Conservation (phyloP, 257 asterid species). For the Ehretia macrophylla region DNA sequence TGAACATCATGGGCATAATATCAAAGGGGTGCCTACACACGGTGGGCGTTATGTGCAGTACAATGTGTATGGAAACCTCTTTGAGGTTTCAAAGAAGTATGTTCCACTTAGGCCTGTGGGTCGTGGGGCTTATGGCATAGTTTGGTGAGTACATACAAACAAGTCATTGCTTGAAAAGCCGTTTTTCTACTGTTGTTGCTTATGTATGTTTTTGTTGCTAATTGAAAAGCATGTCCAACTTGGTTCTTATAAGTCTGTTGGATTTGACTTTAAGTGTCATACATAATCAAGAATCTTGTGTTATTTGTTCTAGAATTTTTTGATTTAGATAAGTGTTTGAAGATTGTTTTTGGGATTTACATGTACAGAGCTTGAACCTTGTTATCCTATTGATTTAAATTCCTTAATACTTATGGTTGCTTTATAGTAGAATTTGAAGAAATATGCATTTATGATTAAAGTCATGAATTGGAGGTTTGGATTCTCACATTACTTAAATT, state of each 20-base stretch:
- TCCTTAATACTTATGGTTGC: background rate
- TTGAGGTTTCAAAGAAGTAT: conserved; percentile 72
- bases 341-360: background rate
- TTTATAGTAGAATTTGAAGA: background rate
- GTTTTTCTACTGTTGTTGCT: background rate
- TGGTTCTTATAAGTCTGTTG: background rate
- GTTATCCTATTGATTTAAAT: background rate
- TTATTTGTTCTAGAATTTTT: too few relatives aligned
- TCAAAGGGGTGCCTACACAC: conserved; percentile 61
- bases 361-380: too few relatives aligned
- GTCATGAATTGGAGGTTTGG: too few relatives aligned
- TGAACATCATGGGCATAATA: conserved; percentile 57
- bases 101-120: conserved; percentile 78
- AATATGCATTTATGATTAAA: too few relatives aligned
- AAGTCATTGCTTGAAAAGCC: background rate
- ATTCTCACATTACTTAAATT: too few relatives aligned
- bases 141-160: conserved; percentile 37
- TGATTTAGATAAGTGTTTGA: too few relatives aligned
- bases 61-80: conserved; percentile 74
- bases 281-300: too few relatives aligned
- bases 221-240: background rate
- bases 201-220: background rate
- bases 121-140: conserved; percentile 82
- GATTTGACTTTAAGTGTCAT: too few relatives aligned
- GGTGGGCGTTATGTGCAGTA: conserved; percentile 71